These are phyloP conservation scores for Bombardia bombarda DNA, from an alignment of 495 filamentous ascomycete species.

Conservation along the genomic window DNA sequence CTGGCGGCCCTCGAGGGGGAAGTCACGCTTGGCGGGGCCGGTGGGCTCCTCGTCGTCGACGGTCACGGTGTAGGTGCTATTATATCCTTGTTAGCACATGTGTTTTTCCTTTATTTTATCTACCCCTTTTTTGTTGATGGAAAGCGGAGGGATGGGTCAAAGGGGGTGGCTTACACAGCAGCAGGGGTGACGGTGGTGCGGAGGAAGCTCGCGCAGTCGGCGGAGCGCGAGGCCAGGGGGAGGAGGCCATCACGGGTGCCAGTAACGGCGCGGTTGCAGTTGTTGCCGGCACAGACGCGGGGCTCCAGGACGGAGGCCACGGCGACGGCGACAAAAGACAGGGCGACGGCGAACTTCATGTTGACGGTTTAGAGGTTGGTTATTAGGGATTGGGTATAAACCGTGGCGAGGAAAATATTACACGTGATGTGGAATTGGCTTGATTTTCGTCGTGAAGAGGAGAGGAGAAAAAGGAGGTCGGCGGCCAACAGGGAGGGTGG, in stretches of 20 bases:
- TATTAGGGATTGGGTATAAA: background rate
- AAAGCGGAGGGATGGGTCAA: too few relatives aligned
- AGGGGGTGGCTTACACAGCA: conserved; percentile 17
- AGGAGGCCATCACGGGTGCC: conserved; percentile 21
- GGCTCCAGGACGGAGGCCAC: conserved; percentile 15
- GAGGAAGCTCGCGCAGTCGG: conserved; percentile 27
- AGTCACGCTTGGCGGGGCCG: conserved; percentile 10
- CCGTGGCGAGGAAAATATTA: background rate
- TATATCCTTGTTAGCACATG: too few relatives aligned
- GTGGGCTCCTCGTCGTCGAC: conserved; percentile 9
- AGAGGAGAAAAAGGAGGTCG: background rate
- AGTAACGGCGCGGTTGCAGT: conserved; percentile 28
- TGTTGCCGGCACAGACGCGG: conserved; percentile 22
- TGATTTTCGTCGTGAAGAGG: background rate
- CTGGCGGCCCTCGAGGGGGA: conserved; percentile 5
- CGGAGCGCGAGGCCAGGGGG: conserved; percentile 15
- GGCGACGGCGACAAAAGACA: conserved; percentile 18
- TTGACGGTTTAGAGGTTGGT: conserved; percentile 8
- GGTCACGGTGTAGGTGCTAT: conserved; percentile 23
- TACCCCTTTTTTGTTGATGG: too few relatives aligned
- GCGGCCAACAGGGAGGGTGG: background rate
- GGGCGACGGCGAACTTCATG: conserved; percentile 23
- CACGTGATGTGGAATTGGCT: background rate
- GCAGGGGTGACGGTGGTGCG: conserved; percentile 23
- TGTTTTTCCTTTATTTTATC: too few relatives aligned